Conservation (phyloP, 495 filamentous ascomycete species). For the Aspergillus bridgeri region DNA sequence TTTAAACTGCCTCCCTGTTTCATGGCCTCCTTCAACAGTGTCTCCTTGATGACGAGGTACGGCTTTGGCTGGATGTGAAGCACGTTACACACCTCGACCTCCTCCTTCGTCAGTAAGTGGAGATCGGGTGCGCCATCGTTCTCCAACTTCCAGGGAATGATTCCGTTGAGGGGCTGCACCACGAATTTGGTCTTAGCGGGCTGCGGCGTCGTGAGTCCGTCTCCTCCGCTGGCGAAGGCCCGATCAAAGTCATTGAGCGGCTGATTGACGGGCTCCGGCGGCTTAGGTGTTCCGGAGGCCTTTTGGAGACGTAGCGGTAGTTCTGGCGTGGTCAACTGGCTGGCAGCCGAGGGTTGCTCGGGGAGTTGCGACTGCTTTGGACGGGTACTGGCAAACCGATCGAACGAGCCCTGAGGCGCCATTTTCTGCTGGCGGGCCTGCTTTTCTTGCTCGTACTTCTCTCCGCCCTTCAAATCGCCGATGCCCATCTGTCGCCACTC, state of each 20-base stretch:
- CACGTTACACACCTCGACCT: constrained; percentile 77
- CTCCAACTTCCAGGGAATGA: constrained; percentile 64
- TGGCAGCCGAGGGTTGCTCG: constrained; percentile 69
- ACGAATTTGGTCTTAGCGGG: constrained; percentile 47
- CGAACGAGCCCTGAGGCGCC: constrained; percentile 71
- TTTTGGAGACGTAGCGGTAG: constrained; percentile 59
- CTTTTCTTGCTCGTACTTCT: constrained; percentile 95
- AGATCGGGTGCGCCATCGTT: constrained; percentile 74
- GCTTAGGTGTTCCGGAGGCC: constrained; percentile 31
- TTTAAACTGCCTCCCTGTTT: constrained; percentile 83
- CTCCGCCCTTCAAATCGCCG: constrained; percentile 76
- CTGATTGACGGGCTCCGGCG: constrained; percentile 28
- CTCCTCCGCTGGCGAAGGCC: constrained; percentile 41
- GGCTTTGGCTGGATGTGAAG: constrained; percentile 86
- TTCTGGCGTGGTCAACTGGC: constrained; percentile 71
- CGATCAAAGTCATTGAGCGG: constrained; percentile 43
- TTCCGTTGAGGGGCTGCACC: constrained; percentile 47
- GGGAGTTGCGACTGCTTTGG: constrained; percentile 52
- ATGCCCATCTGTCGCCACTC: constrained; percentile 89
- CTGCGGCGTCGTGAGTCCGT: constrained; percentile 33
- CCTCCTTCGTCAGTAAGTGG: constrained; percentile 82
- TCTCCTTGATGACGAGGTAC: constrained; percentile 90
- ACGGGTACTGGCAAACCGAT: constrained; percentile 64
- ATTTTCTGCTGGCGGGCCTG: constrained; percentile 65
- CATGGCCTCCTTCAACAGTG: constrained; percentile 80